Evolutionary conservation across 169 alveolate species (phyloP), one percentile per base, ranked within the genome.

Genomic region (Amoebophrya sp.): DNA sequence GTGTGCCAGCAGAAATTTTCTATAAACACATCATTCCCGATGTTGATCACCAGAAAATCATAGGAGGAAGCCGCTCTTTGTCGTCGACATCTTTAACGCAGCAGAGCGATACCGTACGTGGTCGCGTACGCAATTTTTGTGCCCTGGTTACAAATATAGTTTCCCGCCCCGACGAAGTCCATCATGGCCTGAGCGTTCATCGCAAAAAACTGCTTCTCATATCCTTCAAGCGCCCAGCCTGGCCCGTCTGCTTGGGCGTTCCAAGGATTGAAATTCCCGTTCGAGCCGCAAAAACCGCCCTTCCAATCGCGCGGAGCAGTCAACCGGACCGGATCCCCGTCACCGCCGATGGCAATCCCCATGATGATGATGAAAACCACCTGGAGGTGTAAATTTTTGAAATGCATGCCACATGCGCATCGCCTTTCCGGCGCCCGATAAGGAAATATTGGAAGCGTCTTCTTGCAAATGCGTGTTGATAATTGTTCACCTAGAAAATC

Each of bases 241-340:
- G 83, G 41, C 40, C 55, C 77, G 77, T 41, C n/a, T 14, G 18
- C 23, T 23, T 39, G 18, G 35, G 83, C 7, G 77, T 89, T 29
- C 77, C 91, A 29, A 29, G 91, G 39, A 40, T 66, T 25, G 91
- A 40, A 40, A 47, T 89, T 89, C 77, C 91, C 55, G 33, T 40
- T 33, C 40, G 29, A 14, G 38, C 77, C 91, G 40, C 91, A 89
- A 54, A 89, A 89, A 7, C 38, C 55, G 2, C 91, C 91, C 47
- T 89, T 53, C 91, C 91, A 89, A 40, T 89, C 91, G 7, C 55
- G 91, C 39, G 35, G 33, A 2, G 91, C 91, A 2, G 66, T 89
- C 35, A 89, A 38, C 40, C 91, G 53, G 40, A 40, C 55, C 23
- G 91, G 91, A 23, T 89, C 55, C 3, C 91, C 91, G 40, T 89